Base-by-base conservation (phyloP, 371 early-diverging fungal species). In the Dichotomocladium elegans region DNA sequence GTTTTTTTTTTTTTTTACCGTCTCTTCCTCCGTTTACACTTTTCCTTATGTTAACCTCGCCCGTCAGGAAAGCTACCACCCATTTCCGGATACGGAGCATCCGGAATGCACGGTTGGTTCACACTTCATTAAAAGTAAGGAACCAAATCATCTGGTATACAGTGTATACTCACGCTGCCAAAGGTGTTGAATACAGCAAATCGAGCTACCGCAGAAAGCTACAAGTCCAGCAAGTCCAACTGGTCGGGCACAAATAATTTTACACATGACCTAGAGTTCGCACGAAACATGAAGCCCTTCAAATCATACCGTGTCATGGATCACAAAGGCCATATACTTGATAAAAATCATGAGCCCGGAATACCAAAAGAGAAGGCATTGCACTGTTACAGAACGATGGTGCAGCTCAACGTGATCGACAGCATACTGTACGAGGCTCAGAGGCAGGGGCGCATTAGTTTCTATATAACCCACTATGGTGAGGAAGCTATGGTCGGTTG, bases 391-490 rank as follows among this genome's bases (percentile, higher is more conserved):
- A 79, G 87, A 65, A 81, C 87, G 60, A 98, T 98, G 95, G 50
- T 95, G 26, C 83, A 86, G 0, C 74, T 96, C 44, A 92, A 94
- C 61, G 79, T 83, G 25, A 92, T 96, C 91, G 98, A 98, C 66
- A 63, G 88, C 59, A 87, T 98, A 52, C 64, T 98, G 63, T 97
- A 96, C 67, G 96, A 98, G 57, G 95, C 96, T n/a, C 98, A 98
- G 70, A 82, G 98, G 8, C 98, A 98, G 68, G 98, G 98, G 9
- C 89, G 97, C 47, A 95, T 98, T 49, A 91, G 60, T 35, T 98
- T 98, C 56, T 98, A 98, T 77, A 96, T 97, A 96, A 98, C 98
- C 33, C 89, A 84, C 65, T 95, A 92, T 75, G 98, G 98, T 43
- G 98, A 98, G 77, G 98, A 98, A 69, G 98, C 96, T 9, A 85